A percentile compares a stretch with the other conserved stretches of the same genome.
phyloP scores from a whole-genome alignment of 75 land plant species.

The Sequoiadendron giganteum region DNA sequence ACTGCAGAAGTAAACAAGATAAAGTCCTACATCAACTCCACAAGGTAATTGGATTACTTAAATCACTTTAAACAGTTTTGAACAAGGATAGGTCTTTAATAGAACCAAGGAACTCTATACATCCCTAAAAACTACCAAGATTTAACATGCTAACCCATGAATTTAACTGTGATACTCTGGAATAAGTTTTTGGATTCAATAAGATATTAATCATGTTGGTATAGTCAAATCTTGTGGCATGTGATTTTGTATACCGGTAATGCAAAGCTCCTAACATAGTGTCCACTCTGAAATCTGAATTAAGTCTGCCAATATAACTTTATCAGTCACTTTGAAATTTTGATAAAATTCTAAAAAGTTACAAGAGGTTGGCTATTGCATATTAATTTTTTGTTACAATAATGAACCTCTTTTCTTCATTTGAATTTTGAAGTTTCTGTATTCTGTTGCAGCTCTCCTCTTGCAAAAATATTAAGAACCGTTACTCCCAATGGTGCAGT shows the following conservation, averaged over 20 bases:
- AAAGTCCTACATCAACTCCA: conserved; percentile 30
- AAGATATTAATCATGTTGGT: neutral
- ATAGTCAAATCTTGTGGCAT: neutral
- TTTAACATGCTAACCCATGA: neutral
- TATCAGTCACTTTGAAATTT: neutral
- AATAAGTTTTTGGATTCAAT: neutral
- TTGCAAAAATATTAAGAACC: conserved; percentile 25
- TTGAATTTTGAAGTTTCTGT: neutral
- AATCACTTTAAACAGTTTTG: neutral
- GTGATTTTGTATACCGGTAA: no score
- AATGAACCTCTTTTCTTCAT: neutral
- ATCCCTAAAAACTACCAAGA: neutral
- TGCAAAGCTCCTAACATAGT: no score
- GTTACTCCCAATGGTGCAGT: neutral
- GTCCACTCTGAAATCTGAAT: no score
- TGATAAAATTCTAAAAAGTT: neutral
- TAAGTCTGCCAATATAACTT: no score
- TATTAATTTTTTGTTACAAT: no score
- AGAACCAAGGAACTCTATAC: neutral
- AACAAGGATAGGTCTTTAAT: neutral
- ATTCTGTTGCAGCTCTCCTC: conserved; percentile 15
- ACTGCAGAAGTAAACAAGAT: conserved; percentile 2
- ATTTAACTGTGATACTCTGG: neutral
- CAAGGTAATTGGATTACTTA: conserved; percentile 18
- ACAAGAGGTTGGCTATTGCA: neutral